phyloP scores from a whole-genome alignment of 1,139 yeast genomes.

The Scheffersomyces insectosa region DNA sequence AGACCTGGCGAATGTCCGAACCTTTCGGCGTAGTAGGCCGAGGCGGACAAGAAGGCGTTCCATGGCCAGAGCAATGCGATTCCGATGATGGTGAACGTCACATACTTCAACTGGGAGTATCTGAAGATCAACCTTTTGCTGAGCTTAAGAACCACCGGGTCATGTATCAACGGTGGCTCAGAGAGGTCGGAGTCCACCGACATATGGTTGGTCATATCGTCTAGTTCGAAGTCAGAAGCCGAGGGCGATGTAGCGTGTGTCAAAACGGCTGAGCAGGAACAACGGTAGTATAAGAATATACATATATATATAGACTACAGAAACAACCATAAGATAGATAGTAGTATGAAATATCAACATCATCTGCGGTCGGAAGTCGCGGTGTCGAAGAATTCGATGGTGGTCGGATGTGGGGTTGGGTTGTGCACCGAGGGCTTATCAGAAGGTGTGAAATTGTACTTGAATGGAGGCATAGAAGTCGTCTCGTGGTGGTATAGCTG shows the following conservation, averaged over 20 bases:
- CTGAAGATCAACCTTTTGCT: constrained; percentile 16
- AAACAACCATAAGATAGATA: no score
- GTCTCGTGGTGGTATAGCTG: no score
- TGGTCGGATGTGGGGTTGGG: no score
- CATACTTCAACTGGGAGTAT: constrained; percentile 50
- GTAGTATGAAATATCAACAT: no score
- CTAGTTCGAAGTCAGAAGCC: background rate
- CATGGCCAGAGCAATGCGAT: constrained; percentile 91
- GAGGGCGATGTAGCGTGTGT: background rate
- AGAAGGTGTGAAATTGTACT: no score
- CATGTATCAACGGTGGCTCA: constrained; percentile 10
- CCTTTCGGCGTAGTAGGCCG: constrained; percentile 73
- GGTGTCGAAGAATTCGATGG: no score
- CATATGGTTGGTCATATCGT: background rate
- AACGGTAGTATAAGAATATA: no score
- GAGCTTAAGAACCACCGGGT: constrained; percentile 29
- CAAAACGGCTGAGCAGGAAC: background rate
- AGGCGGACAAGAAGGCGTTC: constrained; percentile 88
- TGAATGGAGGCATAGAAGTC: no score
- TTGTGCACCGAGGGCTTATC: no score
- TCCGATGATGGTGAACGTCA: constrained; percentile 70
- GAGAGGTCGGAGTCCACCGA: background rate
- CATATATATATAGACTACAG: no score
- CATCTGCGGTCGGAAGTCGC: no score
- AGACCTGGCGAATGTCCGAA: constrained; percentile 55